Evolutionary conservation across 345 rosid genomes (phyloP).

Genomic region (Combretum micranthum): DNA sequence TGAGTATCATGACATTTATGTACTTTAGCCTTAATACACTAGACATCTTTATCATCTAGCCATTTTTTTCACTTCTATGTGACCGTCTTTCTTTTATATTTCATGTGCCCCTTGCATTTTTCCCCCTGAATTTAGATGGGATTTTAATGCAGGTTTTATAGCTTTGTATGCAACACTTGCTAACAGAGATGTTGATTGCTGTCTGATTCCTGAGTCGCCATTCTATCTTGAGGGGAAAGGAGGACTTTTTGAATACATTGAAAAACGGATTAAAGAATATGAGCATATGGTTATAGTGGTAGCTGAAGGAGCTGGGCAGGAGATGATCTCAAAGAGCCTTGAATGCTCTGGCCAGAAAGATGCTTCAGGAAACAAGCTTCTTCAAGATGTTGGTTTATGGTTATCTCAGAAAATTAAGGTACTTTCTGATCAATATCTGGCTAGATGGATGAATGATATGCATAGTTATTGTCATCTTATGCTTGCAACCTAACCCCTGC

Average conservation of each 20-base stretch:
- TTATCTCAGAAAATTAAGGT: constrained; percentile 69
- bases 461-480: neutral
- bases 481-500: neutral
- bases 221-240: constrained; percentile 88
- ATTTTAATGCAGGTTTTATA: constrained; percentile 47
- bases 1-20: constrained; percentile 22
- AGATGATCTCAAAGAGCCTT: constrained; percentile 50
- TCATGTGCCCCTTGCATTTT: neutral
- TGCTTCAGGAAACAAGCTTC: constrained; percentile 82
- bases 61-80: neutral
- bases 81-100: neutral
- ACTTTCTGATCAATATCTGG: constrained; percentile 6
- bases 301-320: constrained; percentile 94
- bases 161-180: constrained; percentile 86
- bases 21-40: neutral
- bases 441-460: neutral
- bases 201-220: constrained; percentile 94
- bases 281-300: constrained; percentile 87
- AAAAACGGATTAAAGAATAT: constrained; percentile 55
- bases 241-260: constrained; percentile 68
- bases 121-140: neutral
- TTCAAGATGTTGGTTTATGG: constrained; percentile 79
- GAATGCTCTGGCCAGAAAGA: constrained; percentile 43
- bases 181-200: constrained; percentile 88
- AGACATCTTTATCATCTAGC: neutral